Base-by-base conservation (phyloP, 1,284 basidiomycete genomes). In the Fistulinella staudtii region DNA sequence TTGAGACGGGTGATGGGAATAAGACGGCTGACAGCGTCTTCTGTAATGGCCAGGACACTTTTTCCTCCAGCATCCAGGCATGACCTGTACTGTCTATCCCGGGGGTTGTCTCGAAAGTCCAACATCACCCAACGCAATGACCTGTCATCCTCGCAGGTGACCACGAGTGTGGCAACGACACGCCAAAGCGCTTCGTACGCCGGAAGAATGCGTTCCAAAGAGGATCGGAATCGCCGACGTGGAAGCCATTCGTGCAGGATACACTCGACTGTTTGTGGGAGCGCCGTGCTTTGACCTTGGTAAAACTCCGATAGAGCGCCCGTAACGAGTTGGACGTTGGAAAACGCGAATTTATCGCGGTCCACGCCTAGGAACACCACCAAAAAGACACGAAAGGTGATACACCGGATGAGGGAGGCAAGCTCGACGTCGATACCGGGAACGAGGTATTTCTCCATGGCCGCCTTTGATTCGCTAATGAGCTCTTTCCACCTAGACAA, bases 181-280 rank as follows among this genome's bases (percentile, higher is more conserved):
- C 77, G 70, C 80, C 80, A 82, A 36, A 80, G 62, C 0, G 75
- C 76, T 54, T 82, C 80, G 66, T 76, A 82, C 1, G 74, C 63
- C 0, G 79, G 79, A 30, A 82, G 70, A 41, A 82, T 65, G 46
- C 70, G 70, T 36, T 80, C 69, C 17, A 81, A 53, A 0, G 76
- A 72, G 38, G 71, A 66, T 1, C 59, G 57, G 45, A 66, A 69
- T 5, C 24, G 43, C 1, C 53, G 51, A 1, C 49, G 43, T 0
- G 71, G 67, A 17, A 80, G 49, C 50, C 78, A 70, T 2, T 46
- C 51, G 3, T 63, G 37, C 11, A 56, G 54, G 21, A 78, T 60
- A 30, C n/a, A 7, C 28, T 63, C 53, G 13, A 69, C 50, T 8
- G 47, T 51, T 1, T 52, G 11, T 47, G 58, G 18, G 45, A 57